A percentile compares a stretch with the other conserved stretches of the same genome.
Conservation (phyloP, 495 filamentous ascomycete species). For the Penicillium mononematosum region DNA sequence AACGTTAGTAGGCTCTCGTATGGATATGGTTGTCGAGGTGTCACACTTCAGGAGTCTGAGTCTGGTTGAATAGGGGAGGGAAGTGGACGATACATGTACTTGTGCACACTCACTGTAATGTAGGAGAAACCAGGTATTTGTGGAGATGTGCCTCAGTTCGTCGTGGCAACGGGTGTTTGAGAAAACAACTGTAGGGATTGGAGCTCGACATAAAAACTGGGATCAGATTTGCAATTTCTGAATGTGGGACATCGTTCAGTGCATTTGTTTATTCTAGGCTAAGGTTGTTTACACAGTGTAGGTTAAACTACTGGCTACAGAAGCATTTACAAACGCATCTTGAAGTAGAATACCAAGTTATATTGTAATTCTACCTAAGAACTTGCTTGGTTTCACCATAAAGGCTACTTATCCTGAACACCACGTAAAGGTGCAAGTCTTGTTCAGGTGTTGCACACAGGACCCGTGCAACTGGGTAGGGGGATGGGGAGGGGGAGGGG, state of each 20-base stretch:
- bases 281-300: neutral
- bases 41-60: neutral
- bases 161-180: neutral
- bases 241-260: neutral
- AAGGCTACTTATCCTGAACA: conserved; percentile 1
- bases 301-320: too few species aligned
- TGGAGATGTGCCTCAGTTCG: neutral
- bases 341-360: neutral
- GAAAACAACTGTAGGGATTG: neutral
- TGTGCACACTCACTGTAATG: neutral
- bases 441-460: neutral
- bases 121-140: neutral
- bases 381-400: neutral
- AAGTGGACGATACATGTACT: neutral
- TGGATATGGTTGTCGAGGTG: neutral
- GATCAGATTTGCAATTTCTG: neutral
- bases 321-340: neutral
- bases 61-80: neutral
- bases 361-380: neutral
- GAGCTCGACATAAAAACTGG: neutral
- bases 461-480: neutral
- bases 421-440: conserved; percentile 6
- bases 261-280: neutral
- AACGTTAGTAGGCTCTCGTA: neutral
- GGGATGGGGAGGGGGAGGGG: too few species aligned